phyloP scores from a whole-genome alignment of 2,329 filamentous ascomycete genomes.

The Dactylonectria macrodidyma region DNA sequence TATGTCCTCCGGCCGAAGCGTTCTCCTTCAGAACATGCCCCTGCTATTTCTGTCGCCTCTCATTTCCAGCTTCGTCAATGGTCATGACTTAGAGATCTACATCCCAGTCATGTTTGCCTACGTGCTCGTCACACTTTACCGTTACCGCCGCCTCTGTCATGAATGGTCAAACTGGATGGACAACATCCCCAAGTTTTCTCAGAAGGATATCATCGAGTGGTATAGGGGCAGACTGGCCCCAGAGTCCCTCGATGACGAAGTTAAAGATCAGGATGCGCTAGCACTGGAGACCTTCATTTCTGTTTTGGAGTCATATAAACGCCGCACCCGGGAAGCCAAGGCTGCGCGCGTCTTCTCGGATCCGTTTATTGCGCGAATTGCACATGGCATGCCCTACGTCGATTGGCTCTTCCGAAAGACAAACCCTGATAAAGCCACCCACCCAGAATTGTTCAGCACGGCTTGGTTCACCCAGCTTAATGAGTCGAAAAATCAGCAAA shows the following conservation, averaged over 20 bases:
- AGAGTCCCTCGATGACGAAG: constrained; percentile 10
- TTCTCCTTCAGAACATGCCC: constrained; percentile 34
- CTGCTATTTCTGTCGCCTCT: constrained; percentile 34
- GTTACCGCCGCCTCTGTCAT: constrained; percentile 34
- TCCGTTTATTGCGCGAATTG: constrained; percentile 26
- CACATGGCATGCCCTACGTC: constrained; percentile 35
- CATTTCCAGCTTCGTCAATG: constrained; percentile 35
- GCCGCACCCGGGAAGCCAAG: constrained; percentile 28
- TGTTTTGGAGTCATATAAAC: constrained; percentile 24
- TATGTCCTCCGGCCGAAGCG: constrained; percentile 27
- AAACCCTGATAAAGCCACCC: constrained; percentile 1
- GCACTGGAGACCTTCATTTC: constrained; percentile 25
- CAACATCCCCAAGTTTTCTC: constrained; percentile 30
- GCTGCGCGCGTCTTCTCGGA: constrained; percentile 11
- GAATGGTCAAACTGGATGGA: constrained; percentile 40
- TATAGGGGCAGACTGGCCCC: constrained; percentile 20
- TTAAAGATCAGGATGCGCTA: constrained; percentile 15
- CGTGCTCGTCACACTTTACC: constrained; percentile 17
- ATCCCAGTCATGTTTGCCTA: constrained; percentile 37
- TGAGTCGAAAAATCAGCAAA: constrained; percentile 32
- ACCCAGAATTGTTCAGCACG: constrained; percentile 29
- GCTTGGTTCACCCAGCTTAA: constrained; percentile 38
- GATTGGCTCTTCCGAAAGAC: constrained; percentile 38
- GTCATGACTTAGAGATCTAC: constrained; percentile 36
- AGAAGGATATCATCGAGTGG: constrained; percentile 37